Percentiles rank a stretch among this genome's conserved stretches.
Evolutionary conservation across 78 protist species (phyloP).

Genomic region (Dictyostelium citrinum): DNA sequence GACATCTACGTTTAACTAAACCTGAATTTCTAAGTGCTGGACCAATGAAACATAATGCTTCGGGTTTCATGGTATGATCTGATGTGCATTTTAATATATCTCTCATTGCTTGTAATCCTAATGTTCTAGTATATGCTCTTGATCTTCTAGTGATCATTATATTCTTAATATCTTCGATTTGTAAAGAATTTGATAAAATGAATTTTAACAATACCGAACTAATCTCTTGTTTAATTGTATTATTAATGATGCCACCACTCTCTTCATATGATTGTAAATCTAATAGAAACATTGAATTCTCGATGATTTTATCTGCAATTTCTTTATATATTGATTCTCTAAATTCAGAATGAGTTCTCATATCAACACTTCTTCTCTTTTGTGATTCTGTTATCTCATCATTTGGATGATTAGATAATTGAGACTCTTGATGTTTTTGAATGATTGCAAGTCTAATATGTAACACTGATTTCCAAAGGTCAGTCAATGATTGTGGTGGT

Average conservation of each 20-base stretch:
- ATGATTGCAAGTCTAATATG: slow-evolving; percentile 54
- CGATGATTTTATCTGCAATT: slow-evolving; percentile 43
- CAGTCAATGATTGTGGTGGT: slow-evolving; percentile 53
- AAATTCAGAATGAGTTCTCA: slow-evolving; percentile 7
- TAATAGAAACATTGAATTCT: slow-evolving; percentile 46
- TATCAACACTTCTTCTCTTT: slow-evolving; percentile 15
- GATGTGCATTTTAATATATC: slow-evolving; percentile 60
- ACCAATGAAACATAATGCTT: slow-evolving; percentile 60
- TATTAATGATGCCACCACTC: background rate
- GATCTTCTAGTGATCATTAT: slow-evolving; percentile 29
- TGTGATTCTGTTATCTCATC: background rate
- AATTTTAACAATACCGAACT: background rate
- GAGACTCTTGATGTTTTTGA: slow-evolving; percentile 70
- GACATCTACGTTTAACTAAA: slow-evolving; percentile 30
- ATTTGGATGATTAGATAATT: background rate
- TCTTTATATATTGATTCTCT: slow-evolving; percentile 62
- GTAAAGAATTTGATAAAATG: slow-evolving; percentile 27
- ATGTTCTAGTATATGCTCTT: slow-evolving; percentile 47
- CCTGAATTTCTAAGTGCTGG: slow-evolving; percentile 78
- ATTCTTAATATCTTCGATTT: slow-evolving; percentile 51
- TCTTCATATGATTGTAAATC: slow-evolving; percentile 23
- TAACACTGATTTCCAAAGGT: slow-evolving; percentile 38
- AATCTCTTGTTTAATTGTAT: background rate
- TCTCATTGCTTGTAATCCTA: slow-evolving; percentile 62
- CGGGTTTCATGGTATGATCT: slow-evolving; percentile 68